Base-by-base conservation (phyloP, 1,139 yeast species). In the Zhuliangozyma blackwelliae region DNA sequence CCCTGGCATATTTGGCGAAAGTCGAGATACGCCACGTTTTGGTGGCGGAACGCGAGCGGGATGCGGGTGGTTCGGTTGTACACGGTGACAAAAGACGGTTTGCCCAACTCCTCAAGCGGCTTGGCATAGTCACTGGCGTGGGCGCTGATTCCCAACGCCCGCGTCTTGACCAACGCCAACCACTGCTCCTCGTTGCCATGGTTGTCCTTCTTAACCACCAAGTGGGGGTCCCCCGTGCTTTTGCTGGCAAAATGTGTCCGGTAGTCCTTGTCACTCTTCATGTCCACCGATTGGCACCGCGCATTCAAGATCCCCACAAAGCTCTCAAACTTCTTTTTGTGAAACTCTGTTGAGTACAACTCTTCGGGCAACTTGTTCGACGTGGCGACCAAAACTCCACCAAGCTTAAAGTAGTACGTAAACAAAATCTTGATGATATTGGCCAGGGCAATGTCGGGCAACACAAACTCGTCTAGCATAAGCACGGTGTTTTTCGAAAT, bases 331-430 rank as follows among this genome's bases (percentile, higher is more conserved):
- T 77, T 78, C 7, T 68, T 61, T 48, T 75, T 77, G 44, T 78
- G 75, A 52, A 82, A 81, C 36, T 76, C 79, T 10, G 77, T 78
- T 1, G 86, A 72, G 47, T 82, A 82, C 29, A 82, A 63, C 41
- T 82, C 83, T 46, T 82, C 86, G 0, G 89, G 90, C 11, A 82
- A 57, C 49, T 83, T 69, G 47, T 82, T 82, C 1, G 87, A 79
- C 1, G 88, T 82, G 2, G 89, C 87, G 23, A 82, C 81, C 32
- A 82, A 56, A 0, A 82, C 86, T 3, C 90, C 90, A 3, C 90
- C 89, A 7, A 82, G 57, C 48, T 79, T 80, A 63, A 82, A 82
- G 57, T 76, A 82, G 54, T 77, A 80, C 0, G 83, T 78, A 56
- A 82, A 80, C 32, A 82, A 57, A 8, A 80, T 69, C 52, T 79